These are phyloP conservation scores for Dioscorea dumetorum DNA, from an alignment of 106 monocot genomes.

Conservation along the genomic window DNA sequence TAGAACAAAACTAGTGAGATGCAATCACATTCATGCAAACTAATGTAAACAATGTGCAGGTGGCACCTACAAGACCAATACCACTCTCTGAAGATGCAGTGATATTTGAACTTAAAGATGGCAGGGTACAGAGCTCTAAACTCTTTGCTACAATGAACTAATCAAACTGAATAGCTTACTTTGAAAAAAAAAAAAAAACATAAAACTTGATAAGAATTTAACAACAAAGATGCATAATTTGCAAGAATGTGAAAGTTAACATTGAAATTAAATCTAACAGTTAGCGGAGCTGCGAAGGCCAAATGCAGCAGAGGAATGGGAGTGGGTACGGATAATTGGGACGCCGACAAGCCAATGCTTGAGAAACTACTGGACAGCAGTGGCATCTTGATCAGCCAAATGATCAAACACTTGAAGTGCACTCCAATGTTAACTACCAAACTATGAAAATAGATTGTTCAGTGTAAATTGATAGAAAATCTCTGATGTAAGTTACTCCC, in stretches of 20 bases:
- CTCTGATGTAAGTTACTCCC: too few species aligned
- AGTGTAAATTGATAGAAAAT: too few species aligned
- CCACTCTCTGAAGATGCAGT: constrained; percentile 70
- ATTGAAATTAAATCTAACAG: constrained; percentile 27
- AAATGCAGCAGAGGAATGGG: constrained; percentile 37
- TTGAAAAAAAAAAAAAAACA: too few species aligned
- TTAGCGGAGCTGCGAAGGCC: constrained; percentile 60
- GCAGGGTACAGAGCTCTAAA: constrained; percentile 50
- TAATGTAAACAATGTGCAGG: constrained; percentile 30
- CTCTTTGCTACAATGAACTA: not conserved
- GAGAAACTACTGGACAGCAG: constrained; percentile 48
- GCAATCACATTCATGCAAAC: not conserved
- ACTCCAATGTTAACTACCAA: not conserved
- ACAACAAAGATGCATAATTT: too few species aligned
- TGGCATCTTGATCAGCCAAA: constrained; percentile 33
- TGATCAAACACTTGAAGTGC: not conserved
- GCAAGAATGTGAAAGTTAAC: not conserved
- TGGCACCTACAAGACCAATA: constrained; percentile 57
- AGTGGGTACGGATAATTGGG: constrained; percentile 63
- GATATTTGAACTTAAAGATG: constrained; percentile 74
- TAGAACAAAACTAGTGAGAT: not conserved
- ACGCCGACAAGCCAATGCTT: constrained; percentile 64
- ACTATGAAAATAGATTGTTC: too few species aligned
- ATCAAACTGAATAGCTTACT: not conserved
- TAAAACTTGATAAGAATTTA: too few species aligned